These are phyloP conservation scores for Prunus yedoensis DNA, from an alignment of 331 rosid genomes.

Conservation along the genomic window DNA sequence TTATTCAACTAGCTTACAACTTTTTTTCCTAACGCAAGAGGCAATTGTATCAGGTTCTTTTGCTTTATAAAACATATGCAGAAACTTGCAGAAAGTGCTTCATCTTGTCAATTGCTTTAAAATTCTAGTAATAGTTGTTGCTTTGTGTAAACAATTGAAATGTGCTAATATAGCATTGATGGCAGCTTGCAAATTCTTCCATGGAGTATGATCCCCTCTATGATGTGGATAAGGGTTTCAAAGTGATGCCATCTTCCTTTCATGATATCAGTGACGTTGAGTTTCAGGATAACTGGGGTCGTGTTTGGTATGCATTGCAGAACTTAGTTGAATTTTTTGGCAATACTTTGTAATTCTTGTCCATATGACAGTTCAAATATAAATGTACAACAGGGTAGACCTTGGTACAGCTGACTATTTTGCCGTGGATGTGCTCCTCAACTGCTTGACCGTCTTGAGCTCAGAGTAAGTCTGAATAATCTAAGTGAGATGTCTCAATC, in stretches of 20 bases:
- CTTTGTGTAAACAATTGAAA: background rate
- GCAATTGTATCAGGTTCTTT: background rate
- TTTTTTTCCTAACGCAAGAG: background rate
- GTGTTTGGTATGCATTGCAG: conserved; percentile 64
- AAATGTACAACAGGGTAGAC: conserved; percentile 75
- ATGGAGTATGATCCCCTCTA: conserved; percentile 73
- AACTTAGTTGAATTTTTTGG: background rate
- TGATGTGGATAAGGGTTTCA: conserved; percentile 76
- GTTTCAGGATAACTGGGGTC: conserved; percentile 98
- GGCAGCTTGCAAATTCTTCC: conserved; percentile 74
- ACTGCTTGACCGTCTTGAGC: conserved; percentile 80
- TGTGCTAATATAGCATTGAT: conserved; percentile 25
- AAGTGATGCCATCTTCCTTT: conserved; percentile 85
- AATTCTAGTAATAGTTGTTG: background rate
- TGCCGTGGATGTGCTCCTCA: conserved; percentile 85
- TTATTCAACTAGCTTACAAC: background rate
- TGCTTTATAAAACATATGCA: too few relatives aligned
- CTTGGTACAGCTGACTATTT: conserved; percentile 85
- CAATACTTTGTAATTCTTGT: conserved; percentile 2
- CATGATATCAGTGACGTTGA: conserved; percentile 89
- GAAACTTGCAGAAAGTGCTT: background rate
- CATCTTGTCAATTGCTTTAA: background rate
- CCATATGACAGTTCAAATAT: conserved; percentile 5
- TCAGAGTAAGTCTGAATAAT: conserved; percentile 65
- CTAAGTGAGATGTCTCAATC: background rate